Conservation (phyloP, 164 flowering plant genomes). For the Akebia trifoliata region DNA sequence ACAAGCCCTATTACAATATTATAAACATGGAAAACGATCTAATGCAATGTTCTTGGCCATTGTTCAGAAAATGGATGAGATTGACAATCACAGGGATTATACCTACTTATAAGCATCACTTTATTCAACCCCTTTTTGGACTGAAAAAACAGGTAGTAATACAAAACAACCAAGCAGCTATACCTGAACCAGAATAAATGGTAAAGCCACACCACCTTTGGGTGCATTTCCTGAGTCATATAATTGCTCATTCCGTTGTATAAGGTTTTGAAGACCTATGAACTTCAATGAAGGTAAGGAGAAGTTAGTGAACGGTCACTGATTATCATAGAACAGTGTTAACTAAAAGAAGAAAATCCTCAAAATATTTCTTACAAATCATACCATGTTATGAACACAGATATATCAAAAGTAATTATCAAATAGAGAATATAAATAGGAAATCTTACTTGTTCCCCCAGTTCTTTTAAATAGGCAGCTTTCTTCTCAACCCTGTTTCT, state of each 20-base stretch:
- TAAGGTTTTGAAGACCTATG: slow-evolving; percentile 74
- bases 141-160: not conserved
- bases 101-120: too few relatives aligned
- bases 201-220: slow-evolving; percentile 83
- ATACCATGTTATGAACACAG: not conserved
- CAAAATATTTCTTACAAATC: not conserved
- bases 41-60: too few relatives aligned
- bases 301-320: slow-evolving; percentile 11
- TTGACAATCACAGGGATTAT: too few relatives aligned
- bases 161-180: not conserved
- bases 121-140: too few relatives aligned
- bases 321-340: not conserved
- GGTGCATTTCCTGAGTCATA: slow-evolving; percentile 79
- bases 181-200: slow-evolving; percentile 96
- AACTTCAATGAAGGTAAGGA: slow-evolving; percentile 34
- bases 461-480: slow-evolving; percentile 82
- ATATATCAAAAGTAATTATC: not conserved
- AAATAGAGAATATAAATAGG: slow-evolving; percentile 7
- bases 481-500: slow-evolving; percentile 78
- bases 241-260: slow-evolving; percentile 76
- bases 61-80: too few relatives aligned
- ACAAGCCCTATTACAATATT: too few relatives aligned
- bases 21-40: too few relatives aligned
- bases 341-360: not conserved
- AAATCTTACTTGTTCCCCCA: slow-evolving; percentile 80